Base-by-base conservation (phyloP, 208 protist genomes). In the Porcisia deanei region DNA sequence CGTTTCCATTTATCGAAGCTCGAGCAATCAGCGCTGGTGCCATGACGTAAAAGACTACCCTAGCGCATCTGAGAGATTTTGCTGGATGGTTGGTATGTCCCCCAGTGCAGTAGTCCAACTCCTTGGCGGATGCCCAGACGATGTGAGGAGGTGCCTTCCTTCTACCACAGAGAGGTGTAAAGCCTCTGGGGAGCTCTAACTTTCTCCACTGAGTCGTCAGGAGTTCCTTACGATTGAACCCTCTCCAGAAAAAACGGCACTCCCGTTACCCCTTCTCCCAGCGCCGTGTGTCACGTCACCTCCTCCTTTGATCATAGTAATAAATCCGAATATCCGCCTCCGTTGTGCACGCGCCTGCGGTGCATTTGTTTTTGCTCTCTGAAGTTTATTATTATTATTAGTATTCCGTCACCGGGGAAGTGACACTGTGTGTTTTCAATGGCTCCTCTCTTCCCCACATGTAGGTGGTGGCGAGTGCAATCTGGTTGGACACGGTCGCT, bases 21-120 rank as follows among this genome's bases (percentile, higher is more conserved):
- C 90, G 95, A 1, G 90, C 92, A 6, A 81, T 98, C 39, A 77
- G 84, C 57, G 95, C 88, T 12, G 78, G 75, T n/a, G 93, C 98
- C 76, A 98, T 99, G 95, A 99, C 97, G 14, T 75, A 88, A 41
- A 95, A 98, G 67, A 85, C 96, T n/a, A 85, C 92, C 12, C 74
- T 98, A 43, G 87, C 94, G 43, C 98, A 99, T 82, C 79, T 99
- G 30, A 97, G 93, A 79, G 95, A 95, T 74, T 66, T 97, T 9
- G 87, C 95, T 65, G 93, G 89, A 1, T 53, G 30, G 30, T 88
- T 52, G 91, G 89, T 34, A 76, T 91, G 45, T 74, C 85, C 12
- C 54, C 79, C 30, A 0, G 52, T 53, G 25, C 55, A 87, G 60
- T 85, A 94, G 68, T 83, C 84, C 25, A 71, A 73, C 25, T 76